These are phyloP conservation scores for Cylindrodendrum hubeiense DNA, from an alignment of 2,329 filamentous ascomycete species.

Conservation along the genomic window DNA sequence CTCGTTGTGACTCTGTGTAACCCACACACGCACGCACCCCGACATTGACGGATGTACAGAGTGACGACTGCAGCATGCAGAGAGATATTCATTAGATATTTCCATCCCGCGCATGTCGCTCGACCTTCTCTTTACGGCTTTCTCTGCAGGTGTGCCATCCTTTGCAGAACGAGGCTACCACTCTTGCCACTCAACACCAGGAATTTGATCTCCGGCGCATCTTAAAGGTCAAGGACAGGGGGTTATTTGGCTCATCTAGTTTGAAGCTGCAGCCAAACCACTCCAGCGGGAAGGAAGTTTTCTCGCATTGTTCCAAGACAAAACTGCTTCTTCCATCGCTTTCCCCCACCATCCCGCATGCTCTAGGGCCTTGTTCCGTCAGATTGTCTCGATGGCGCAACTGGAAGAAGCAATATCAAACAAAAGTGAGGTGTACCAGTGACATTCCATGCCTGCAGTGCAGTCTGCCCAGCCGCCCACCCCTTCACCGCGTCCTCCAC, in stretches of 20 bases:
- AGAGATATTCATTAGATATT: not conserved
- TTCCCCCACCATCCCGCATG: slow-evolving; percentile 26
- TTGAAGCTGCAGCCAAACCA: not conserved
- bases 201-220: no score
- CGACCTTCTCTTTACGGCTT: no score
- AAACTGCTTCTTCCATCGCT: not conserved
- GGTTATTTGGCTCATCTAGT: not conserved
- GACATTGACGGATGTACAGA: not conserved
- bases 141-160: not conserved
- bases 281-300: not conserved
- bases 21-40: not conserved
- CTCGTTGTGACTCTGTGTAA: not conserved
- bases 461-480: slow-evolving; percentile 3
- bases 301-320: slow-evolving; percentile 19
- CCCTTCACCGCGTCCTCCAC: slow-evolving; percentile 22
- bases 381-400: slow-evolving; percentile 29
- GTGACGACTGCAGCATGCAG: not conserved
- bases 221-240: no score
- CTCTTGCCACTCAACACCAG: not conserved
- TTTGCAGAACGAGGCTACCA: not conserved
- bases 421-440: slow-evolving; percentile 22
- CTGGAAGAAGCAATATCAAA: slow-evolving; percentile 39
- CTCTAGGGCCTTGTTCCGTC: slow-evolving; percentile 33
- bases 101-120: not conserved
- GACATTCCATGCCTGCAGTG: slow-evolving; percentile 27